A percentile compares a stretch with the other conserved stretches of the same genome.
Evolutionary conservation across 805 yeast genomes (phyloP).

Genomic region (Candida takata): DNA sequence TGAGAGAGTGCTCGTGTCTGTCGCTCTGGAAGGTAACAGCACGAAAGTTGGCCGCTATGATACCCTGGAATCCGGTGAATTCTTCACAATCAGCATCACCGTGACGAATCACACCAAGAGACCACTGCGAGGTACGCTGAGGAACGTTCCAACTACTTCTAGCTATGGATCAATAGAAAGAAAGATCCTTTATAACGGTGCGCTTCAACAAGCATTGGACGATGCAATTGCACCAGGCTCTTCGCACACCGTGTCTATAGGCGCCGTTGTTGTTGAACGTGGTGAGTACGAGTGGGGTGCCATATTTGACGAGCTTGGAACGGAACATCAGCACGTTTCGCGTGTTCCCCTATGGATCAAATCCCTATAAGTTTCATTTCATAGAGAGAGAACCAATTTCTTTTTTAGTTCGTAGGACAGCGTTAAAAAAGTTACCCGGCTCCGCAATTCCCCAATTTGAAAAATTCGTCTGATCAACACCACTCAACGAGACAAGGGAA

Average conservation of each 20-base stretch:
- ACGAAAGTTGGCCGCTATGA: constrained; percentile 26
- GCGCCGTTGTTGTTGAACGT: constrained; percentile 59
- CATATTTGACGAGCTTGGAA: constrained; percentile 40
- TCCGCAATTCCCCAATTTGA: background rate
- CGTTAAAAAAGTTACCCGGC: constrained; percentile 8
- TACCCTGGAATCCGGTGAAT: constrained; percentile 36
- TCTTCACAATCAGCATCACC: constrained; percentile 42
- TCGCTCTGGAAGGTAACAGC: constrained; percentile 19
- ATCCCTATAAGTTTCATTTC: constrained; percentile 29
- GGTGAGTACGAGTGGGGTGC: constrained; percentile 85
- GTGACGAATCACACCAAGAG: constrained; percentile 41
- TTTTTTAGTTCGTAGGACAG: background rate
- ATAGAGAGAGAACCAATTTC: constrained; percentile 27
- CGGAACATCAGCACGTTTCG: constrained; percentile 31
- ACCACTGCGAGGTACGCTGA: constrained; percentile 45
- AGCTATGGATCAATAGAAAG: constrained; percentile 39
- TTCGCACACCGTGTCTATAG: constrained; percentile 36
- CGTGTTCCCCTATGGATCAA: constrained; percentile 31
- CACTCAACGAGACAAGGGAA: too few relatives aligned
- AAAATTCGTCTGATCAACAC: background rate
- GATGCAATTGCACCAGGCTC: constrained; percentile 37
- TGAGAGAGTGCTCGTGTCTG: constrained; percentile 39
- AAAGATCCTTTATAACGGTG: constrained; percentile 65
- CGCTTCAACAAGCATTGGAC: constrained; percentile 49
- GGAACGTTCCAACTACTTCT: constrained; percentile 47